A percentile compares a stretch with the other conserved stretches of the same genome.
Conservation (phyloP, 2,329 filamentous ascomycete genomes). For the Aspergillus oerlinghausenensis region DNA sequence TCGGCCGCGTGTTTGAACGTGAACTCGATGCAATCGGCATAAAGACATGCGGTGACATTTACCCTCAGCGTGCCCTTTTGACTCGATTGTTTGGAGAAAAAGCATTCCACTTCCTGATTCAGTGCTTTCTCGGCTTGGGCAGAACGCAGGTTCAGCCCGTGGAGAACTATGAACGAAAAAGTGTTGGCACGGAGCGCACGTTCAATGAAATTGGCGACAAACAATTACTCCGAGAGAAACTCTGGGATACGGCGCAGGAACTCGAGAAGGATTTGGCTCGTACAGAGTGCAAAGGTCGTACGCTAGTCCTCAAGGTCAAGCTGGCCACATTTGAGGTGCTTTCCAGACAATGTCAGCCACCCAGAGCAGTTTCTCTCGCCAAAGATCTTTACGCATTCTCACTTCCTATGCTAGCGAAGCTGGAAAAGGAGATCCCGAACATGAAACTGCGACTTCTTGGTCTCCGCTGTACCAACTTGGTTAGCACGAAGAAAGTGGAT, state of each 20-base stretch:
- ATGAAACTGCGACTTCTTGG: slow-evolving; percentile 84
- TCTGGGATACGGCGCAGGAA: slow-evolving; percentile 76
- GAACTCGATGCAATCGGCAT: slow-evolving; percentile 84
- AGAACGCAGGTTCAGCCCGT: slow-evolving; percentile 79
- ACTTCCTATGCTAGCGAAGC: slow-evolving; percentile 74
- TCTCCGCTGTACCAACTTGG: slow-evolving; percentile 77
- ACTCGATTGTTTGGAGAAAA: slow-evolving; percentile 84
- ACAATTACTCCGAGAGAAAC: slow-evolving; percentile 65
- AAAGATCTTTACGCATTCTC: slow-evolving; percentile 80
- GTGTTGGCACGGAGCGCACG: slow-evolving; percentile 87
- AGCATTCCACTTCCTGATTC: slow-evolving; percentile 78
- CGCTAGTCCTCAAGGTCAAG: slow-evolving; percentile 87
- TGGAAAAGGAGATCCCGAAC: slow-evolving; percentile 76
- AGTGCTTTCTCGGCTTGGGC: slow-evolving; percentile 80
- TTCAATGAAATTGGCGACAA: slow-evolving; percentile 75
- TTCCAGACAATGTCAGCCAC: slow-evolving; percentile 70
- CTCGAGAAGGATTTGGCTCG: slow-evolving; percentile 78
- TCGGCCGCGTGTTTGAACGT: slow-evolving; percentile 90
- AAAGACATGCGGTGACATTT: slow-evolving; percentile 84
- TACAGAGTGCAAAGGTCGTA: slow-evolving; percentile 83
- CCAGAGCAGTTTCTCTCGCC: slow-evolving; percentile 65
- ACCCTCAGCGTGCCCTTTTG: slow-evolving; percentile 67
- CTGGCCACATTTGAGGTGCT: slow-evolving; percentile 89
- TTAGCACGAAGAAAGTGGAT: slow-evolving; percentile 77
- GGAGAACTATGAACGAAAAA: slow-evolving; percentile 87